These are phyloP conservation scores for Sporormia fimetaria DNA, from an alignment of 495 filamentous ascomycete genomes.

Conservation along the genomic window DNA sequence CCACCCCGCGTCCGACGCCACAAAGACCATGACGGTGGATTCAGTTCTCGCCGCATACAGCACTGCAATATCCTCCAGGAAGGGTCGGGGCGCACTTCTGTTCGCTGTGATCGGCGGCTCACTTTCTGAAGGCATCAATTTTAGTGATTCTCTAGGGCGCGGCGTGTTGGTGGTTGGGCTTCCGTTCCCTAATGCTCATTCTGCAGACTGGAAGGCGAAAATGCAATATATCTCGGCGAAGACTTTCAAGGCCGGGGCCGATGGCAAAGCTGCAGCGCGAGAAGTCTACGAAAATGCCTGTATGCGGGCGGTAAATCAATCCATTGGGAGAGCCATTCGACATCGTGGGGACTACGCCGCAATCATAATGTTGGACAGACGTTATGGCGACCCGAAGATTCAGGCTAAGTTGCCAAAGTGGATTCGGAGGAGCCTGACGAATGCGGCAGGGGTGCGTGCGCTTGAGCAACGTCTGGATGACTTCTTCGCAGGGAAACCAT, in stretches of 20 bases:
- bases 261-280: slow-evolving; percentile 52
- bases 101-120: slow-evolving; percentile 94
- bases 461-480: slow-evolving; percentile 44
- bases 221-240: slow-evolving; percentile 74
- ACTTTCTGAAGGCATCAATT: slow-evolving; percentile 95
- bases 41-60: slow-evolving; percentile 61
- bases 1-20: slow-evolving; percentile 34
- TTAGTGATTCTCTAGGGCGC: slow-evolving; percentile 80
- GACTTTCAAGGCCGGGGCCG: slow-evolving; percentile 35
- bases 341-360: slow-evolving; percentile 82
- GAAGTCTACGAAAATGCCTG: slow-evolving; percentile 93
- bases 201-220: slow-evolving; percentile 84
- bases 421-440: slow-evolving; percentile 57
- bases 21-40: slow-evolving; percentile 46
- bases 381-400: slow-evolving; percentile 60
- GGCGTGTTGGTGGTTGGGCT: slow-evolving; percentile 82
- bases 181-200: slow-evolving; percentile 84
- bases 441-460: slow-evolving; percentile 38
- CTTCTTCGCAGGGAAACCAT: slow-evolving; percentile 35
- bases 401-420: slow-evolving; percentile 73
- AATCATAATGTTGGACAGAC: slow-evolving; percentile 71
- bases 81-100: slow-evolving; percentile 61
- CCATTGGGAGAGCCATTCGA: slow-evolving; percentile 82
- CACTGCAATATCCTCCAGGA: slow-evolving; percentile 45
- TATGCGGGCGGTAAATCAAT: slow-evolving; percentile 96